Percentiles rank a stretch among this genome's conserved stretches.
These are phyloP conservation scores for Mycena vulgaris DNA, from an alignment of 768 basidiomycete species.

Conservation along the genomic window DNA sequence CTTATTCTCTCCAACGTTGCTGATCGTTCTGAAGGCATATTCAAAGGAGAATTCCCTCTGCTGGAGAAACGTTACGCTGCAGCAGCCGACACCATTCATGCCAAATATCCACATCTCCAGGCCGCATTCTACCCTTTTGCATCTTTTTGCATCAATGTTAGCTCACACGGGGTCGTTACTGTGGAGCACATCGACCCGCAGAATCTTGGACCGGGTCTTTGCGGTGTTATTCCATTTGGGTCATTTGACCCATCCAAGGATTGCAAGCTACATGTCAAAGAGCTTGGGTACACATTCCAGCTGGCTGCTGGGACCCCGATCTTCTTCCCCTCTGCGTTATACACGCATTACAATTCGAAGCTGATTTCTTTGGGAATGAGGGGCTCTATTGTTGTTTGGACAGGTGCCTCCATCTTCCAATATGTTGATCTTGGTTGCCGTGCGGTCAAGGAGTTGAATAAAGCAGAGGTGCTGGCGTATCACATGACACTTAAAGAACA, in stretches of 20 bases:
- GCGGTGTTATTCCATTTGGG: conserved; percentile 27
- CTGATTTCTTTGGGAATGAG: conserved; percentile 12
- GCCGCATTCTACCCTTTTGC: conserved; percentile 25
- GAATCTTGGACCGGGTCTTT: conserved; percentile 20
- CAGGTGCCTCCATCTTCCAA: conserved; percentile 16
- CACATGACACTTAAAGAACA: neutral
- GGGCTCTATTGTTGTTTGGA: conserved; percentile 21
- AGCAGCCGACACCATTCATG: neutral
- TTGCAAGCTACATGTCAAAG: conserved; percentile 12
- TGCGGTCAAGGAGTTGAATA: neutral
- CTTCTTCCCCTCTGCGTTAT: conserved; percentile 30
- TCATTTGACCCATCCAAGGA: conserved; percentile 9
- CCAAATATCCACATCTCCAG: neutral
- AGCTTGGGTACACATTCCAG: conserved; percentile 27
- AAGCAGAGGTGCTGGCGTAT: neutral
- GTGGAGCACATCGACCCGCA: conserved; percentile 11
- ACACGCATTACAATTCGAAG: conserved; percentile 31
- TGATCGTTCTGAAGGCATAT: neutral
- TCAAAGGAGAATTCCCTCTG: conserved; percentile 12
- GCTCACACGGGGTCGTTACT: neutral
- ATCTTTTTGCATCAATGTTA: conserved; percentile 26
- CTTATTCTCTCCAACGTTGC: no score
- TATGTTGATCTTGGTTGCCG: conserved; percentile 14
- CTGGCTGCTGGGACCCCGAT: conserved; percentile 22
- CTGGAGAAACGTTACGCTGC: neutral